Conservation (phyloP, 2,329 filamentous ascomycete species). For the Salinomyces thailandicus region DNA sequence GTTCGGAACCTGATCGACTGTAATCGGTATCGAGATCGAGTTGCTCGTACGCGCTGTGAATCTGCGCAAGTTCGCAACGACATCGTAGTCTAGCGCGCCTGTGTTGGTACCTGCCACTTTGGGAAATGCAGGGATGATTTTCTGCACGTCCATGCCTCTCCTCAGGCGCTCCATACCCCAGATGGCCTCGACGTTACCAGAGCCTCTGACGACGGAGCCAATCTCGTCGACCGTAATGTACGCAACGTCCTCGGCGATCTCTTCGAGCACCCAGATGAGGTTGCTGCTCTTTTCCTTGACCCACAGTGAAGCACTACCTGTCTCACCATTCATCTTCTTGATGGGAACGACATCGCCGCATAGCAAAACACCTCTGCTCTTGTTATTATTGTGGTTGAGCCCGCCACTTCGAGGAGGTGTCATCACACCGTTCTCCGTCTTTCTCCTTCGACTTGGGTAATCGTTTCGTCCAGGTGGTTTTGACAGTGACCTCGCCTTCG, state of each 20-base stretch:
- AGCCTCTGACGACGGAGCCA: slow-evolving; percentile 57
- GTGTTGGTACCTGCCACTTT: slow-evolving; percentile 60
- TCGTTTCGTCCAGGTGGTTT: slow-evolving; percentile 58
- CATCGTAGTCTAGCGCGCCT: slow-evolving; percentile 67
- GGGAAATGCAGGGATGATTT: slow-evolving; percentile 72
- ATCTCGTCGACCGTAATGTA: slow-evolving; percentile 66
- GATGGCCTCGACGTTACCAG: slow-evolving; percentile 71
- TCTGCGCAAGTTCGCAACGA: slow-evolving; percentile 60
- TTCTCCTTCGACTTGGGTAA: slow-evolving; percentile 48
- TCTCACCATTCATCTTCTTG: slow-evolving; percentile 84
- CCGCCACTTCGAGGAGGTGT: slow-evolving; percentile 27
- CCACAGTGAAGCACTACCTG: slow-evolving; percentile 90
- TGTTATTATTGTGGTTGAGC: slow-evolving; percentile 57
- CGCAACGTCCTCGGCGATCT: slow-evolving; percentile 90
- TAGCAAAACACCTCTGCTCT: slow-evolving; percentile 77
- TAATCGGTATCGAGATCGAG: slow-evolving; percentile 72
- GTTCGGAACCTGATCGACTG: slow-evolving; percentile 61
- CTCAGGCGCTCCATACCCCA: slow-evolving; percentile 65
- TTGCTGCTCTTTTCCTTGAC: slow-evolving; percentile 94
- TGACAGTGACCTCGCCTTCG: slow-evolving; percentile 78
- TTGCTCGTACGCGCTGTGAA: slow-evolving; percentile 76
- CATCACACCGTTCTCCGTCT: slow-evolving; percentile 51
- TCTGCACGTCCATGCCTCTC: slow-evolving; percentile 62
- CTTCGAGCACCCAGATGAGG: slow-evolving; percentile 94
- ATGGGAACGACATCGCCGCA: slow-evolving; percentile 98